Evolutionary conservation across 2,329 filamentous ascomycete genomes (phyloP), one percentile per base, ranked within the genome.

Genomic region (Fusarium sp.): DNA sequence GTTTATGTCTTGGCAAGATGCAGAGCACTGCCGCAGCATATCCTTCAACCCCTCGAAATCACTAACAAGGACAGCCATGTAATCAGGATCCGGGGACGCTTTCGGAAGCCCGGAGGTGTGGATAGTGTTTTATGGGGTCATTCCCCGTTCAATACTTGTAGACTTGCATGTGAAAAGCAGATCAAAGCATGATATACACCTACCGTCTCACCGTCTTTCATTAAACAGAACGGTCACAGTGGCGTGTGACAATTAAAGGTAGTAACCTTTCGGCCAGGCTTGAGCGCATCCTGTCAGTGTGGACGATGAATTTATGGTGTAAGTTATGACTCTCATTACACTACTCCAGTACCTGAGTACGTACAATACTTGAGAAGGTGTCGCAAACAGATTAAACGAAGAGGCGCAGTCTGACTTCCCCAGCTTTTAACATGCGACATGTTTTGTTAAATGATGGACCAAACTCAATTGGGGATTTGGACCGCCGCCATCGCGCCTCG

Each of bases 401-500:
- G 61, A 54, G 37, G 45, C 55, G 66, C 30, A 61, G 42, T 44
- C 57, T 47, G 25, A 48, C 51, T 71, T 71, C 69, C 69, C 69
- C 69, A 64, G 69, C 61, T 72, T 71, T 66, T 69, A 46, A 57
- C 42, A 34, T 34, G 40, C 54, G 44, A 54, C 65, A 57, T 51
- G 56, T 61, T 67, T 69, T 55, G 40, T 61, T 34, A 29, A 65
- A 34, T 16, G 29, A 47, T 22, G 27, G n/a, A 44, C 72, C 69
- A 74, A 55, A 60, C 72, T 70, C 48, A 65, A 72, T 60, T 69
- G 29, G 72, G 72, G 53, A 57, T 58, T 56, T 64, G 34, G 61
- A 56, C 72, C 70, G 72, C 54, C 57, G 61, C 63, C 56, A 47
- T 59, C 51, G 45, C 44, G 40, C 37, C 41, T 60, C 49, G 12